A percentile compares a stretch with the other conserved stretches of the same genome.
These are phyloP conservation scores for Eutrema japonicum DNA, from an alignment of 345 rosid species.

Conservation along the genomic window DNA sequence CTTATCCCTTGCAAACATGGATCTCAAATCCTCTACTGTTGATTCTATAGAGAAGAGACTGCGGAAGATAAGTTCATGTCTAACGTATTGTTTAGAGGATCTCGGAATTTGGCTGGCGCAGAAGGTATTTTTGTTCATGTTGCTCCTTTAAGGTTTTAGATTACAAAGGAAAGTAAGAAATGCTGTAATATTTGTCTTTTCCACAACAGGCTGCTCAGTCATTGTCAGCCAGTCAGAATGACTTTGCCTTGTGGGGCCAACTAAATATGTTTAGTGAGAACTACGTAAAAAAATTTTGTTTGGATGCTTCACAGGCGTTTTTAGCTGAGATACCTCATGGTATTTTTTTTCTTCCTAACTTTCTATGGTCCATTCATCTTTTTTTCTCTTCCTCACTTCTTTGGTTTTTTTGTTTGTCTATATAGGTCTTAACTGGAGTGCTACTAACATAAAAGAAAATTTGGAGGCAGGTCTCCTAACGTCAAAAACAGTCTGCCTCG, in stretches of 20 bases:
- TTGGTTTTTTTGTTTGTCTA: constrained; percentile 12
- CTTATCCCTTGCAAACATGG: constrained; percentile 42
- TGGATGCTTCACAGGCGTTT: constrained; percentile 54
- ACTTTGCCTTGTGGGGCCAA: constrained; percentile 50
- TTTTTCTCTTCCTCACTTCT: constrained; percentile 7
- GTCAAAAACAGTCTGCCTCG: constrained; percentile 60
- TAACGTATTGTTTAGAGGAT: constrained; percentile 66
- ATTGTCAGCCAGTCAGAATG: constrained; percentile 53
- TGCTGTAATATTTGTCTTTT: background rate
- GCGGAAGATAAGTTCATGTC: constrained; percentile 45
- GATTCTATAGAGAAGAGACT: constrained; percentile 53
- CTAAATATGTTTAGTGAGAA: constrained; percentile 49
- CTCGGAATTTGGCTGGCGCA: constrained; percentile 81
- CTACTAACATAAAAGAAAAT: constrained; percentile 40
- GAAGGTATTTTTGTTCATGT: constrained; percentile 57
- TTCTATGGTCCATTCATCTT: constrained; percentile 2
- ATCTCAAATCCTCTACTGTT: constrained; percentile 45
- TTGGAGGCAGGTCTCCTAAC: constrained; percentile 60
- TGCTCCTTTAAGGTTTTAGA: constrained; percentile 9
- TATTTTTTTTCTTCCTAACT: constrained; percentile 42
- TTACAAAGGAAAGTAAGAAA: constrained; percentile 1
- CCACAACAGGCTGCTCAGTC: constrained; percentile 71
- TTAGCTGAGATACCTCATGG: constrained; percentile 55
- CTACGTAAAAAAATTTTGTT: constrained; percentile 53
- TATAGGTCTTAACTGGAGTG: constrained; percentile 54